Base-by-base conservation (phyloP, 495 filamentous ascomycete genomes). In the Pyrenula massariospora region DNA sequence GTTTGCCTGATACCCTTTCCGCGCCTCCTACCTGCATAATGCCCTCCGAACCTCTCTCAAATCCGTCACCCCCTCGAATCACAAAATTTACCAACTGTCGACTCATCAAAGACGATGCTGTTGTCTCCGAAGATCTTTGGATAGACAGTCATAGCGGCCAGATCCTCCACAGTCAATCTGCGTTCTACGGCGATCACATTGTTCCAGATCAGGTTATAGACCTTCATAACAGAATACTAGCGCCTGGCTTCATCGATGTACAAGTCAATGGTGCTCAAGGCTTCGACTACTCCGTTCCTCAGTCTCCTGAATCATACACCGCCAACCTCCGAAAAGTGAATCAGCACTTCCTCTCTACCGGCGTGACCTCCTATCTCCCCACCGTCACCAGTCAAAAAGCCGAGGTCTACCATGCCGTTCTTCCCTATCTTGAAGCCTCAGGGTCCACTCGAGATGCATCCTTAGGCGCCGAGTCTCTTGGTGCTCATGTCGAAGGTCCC, bases 251-350 rank as follows among this genome's bases (percentile, higher is more conserved):
- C 60, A 88, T 94, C 62, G 89, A 95, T 62, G 83, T 87, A 52
- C 89, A 95, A 64, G 77, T 92, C 50, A 95, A 95, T 62, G 89
- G 89, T 48, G 87, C 84, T 3, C 86, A 86, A 58, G 89, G 89
- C 50, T 89, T 92, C 72, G 88, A 93, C 70, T 92, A 92, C 67
- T 91, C 87, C 1, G 72, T 88, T 1, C 80, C 85, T 3, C 78
- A 84, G n/a, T 77, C 84, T 49, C 74, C 79, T 47, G 65, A 71
- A 11, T 72, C 75, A 51, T 94, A 92, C 65, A 75, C 78, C 51
- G 82, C 86, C 62, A 81, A 79, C 19, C 66, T 93, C 36, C 73
- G 76, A 57, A 70, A 77, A 48, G 75, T 91, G 47, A 91, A 91
- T 64, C 79, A 73, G 50, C 75, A 77, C 24, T 70, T 95, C 50